Base-by-base conservation (phyloP, 2,329 filamentous ascomycete genomes). In the Fusarium concolor region DNA sequence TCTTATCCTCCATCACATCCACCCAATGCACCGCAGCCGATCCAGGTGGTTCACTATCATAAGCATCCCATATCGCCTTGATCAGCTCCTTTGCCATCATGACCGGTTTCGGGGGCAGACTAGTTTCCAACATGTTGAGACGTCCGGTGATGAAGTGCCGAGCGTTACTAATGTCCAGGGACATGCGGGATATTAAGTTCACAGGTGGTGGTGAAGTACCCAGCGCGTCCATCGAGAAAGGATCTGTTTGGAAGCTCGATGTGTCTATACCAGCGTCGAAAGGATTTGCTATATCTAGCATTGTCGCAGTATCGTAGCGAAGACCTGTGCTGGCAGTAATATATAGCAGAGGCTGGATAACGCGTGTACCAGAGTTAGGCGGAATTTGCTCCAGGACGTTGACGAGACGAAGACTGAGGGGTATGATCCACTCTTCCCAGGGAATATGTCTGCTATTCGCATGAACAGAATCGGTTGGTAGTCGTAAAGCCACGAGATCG, bases 41-140 rank as follows among this genome's bases (percentile, higher is more conserved):
- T 0, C 74, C 78, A 5, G 76, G 73, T 10, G 62, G 18, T 45
- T 82, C 80, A 5, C 62, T 68, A 35, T 82, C 80, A 20, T 82
- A 82, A 1, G 77, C 78, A 2, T 74, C 74, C 81, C 81, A 82
- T 3, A 82, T 78, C 0, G 79, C 76, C n/a, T 75, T 78, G 10
- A 82, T 74, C 2, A 82, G 73, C 39, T 80, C 72, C 62, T 80
- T 80, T 2, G 81, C 81, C n/a, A 82, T 78, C 2, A 74, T 68
- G 2, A 82, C 80, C 3, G 81, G 81, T 12, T 79, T 79, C 4
- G 81, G 81, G 5, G 80, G 80, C 8, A 82, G 59, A 18, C 68
- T 80, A 14, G 76, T 74, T 63, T 82, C 80, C 26, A 82, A 46
- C 20, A 79, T 76, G 6, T 76, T 75, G 4, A 82, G 70, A 4